Evolutionary conservation across 306 rosid genomes (phyloP).

Genomic region (Cucurbita ficifolia): DNA sequence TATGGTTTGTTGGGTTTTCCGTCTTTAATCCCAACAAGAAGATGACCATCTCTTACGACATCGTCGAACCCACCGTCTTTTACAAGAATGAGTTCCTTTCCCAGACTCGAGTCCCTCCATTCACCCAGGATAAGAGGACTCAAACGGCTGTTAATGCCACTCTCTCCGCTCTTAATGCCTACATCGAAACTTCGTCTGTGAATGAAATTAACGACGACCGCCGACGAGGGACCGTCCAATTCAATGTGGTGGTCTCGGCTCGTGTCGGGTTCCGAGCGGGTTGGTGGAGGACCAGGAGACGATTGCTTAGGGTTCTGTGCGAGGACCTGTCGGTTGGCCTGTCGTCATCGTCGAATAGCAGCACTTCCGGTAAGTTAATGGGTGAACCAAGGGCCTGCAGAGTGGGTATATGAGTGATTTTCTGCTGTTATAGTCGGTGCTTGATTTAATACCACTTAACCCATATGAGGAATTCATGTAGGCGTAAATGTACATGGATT

Average conservation of each 20-base stretch:
- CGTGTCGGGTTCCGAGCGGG: constrained; percentile 43
- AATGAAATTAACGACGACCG: constrained; percentile 21
- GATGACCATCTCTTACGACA: constrained; percentile 39
- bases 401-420: constrained; percentile 39
- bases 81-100: constrained; percentile 19
- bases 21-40: constrained; percentile 60
- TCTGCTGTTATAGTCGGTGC: not conserved
- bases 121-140: constrained; percentile 29
- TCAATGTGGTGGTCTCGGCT: constrained; percentile 35
- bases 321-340: constrained; percentile 21
- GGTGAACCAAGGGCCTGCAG: constrained; percentile 36
- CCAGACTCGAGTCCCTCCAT: constrained; percentile 29
- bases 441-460: constrained; percentile 2
- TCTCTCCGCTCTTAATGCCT: constrained; percentile 20
- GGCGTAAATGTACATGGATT: constrained; percentile 9
- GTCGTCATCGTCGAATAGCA: constrained; percentile 16
- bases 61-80: constrained; percentile 15
- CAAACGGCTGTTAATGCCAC: constrained; percentile 27
- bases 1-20: constrained; percentile 34
- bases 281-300: constrained; percentile 54
- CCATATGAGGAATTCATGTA: constrained; percentile 4
- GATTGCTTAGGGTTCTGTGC: constrained; percentile 45
- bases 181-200: constrained; percentile 2
- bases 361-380: constrained; percentile 29
- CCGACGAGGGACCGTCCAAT: constrained; percentile 21